phyloP scores from a whole-genome alignment of 768 basidiomycete species.

The Boletellus ananas region DNA sequence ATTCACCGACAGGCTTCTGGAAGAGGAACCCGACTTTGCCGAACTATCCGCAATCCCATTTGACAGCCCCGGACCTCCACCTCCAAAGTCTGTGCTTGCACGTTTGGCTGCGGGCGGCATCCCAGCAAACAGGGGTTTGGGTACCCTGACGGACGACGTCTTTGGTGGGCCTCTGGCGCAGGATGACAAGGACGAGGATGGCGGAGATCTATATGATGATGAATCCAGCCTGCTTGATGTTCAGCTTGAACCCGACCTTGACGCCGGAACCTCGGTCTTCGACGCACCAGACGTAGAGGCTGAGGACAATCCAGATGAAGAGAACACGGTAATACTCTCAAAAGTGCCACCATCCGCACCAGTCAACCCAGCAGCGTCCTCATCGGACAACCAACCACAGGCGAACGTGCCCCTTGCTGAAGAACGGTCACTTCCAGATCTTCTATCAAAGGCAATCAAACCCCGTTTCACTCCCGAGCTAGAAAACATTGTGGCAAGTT shows the following conservation, averaged over 20 bases:
- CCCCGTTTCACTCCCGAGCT: conserved; percentile 58
- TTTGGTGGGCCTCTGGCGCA: conserved; percentile 4
- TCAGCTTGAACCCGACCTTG: conserved; percentile 5
- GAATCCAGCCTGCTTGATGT: conserved; percentile 11
- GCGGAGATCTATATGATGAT: conserved; percentile 13
- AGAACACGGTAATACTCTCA: conserved; percentile 29
- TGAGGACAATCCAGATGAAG: conserved; percentile 25
- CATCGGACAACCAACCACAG: conserved; percentile 4
- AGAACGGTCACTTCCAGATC: conserved; percentile 8
- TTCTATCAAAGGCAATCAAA: conserved; percentile 30
- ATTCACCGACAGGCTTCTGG: conserved; percentile 59
- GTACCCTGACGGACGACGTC: conserved; percentile 2
- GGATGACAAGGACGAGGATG: conserved; percentile 1
- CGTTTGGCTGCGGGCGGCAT: conserved; percentile 15
- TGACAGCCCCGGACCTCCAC: conserved; percentile 38
- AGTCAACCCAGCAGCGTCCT: not conserved
- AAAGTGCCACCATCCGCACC: conserved; percentile 4
- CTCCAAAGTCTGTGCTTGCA: conserved; percentile 29
- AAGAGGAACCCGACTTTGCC: conserved; percentile 59
- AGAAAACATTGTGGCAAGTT: conserved; percentile 60
- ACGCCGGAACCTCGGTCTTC: conserved; percentile 1
- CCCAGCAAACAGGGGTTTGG: conserved; percentile 5
- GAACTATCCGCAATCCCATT: conserved; percentile 48
- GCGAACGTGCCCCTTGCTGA: conserved; percentile 1
- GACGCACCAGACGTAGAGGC: conserved; percentile 1